Base-by-base conservation (phyloP, 2,329 filamentous ascomycete genomes). In the Berkeleyomyces basicola region DNA sequence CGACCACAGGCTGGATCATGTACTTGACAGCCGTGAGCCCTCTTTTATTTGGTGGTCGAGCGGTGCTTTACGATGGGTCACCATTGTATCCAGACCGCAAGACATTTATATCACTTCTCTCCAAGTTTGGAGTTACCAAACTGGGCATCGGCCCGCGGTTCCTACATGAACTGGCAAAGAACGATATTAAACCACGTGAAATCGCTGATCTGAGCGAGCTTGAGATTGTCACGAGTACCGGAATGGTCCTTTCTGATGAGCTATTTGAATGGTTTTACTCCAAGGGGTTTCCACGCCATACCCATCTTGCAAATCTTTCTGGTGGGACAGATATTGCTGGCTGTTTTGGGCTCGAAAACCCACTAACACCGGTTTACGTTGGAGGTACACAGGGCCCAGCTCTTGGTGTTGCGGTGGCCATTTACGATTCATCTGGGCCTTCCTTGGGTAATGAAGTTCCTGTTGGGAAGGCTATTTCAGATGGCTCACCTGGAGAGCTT, bases 1-100 rank as follows among this genome's bases (percentile, higher is more conserved):
- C 83, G 0, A 86, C 83, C 0, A 90, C 86, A 0, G 86, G 87
- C 0, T 95, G 89, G 89, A 93, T 95, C 73, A 95, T 95, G 89
- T 93, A 92, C 70, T 75, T 90, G 7, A 74, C 77, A 2, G 80
- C 79, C 44, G 75, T 88, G 0, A 76, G 78, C 23, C 75, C 77
- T 3, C 75, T 92, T 6, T 68, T 86, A 0, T 73, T 77, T 46
- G 87, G 88, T 6, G 77, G 78, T 0, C 78, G 82, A 4, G 76
- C 80, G 1, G 72, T 95, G 1, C 75, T 92, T n/a, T 95, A 95
- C 70, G 89, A 95, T 69, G 90, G 89, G 3, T 89, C 84, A 7
- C 89, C 89, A 0, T 90, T 95, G 71, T 74, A 83, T 55, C 89
- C 89, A 0, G 82, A 88, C 65, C 74, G 82, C 1, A 78, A 74